A percentile compares a stretch with the other conserved stretches of the same genome.
Evolutionary conservation across 2,329 filamentous ascomycete genomes (phyloP).

Genomic region (Hypoxylon sp.): DNA sequence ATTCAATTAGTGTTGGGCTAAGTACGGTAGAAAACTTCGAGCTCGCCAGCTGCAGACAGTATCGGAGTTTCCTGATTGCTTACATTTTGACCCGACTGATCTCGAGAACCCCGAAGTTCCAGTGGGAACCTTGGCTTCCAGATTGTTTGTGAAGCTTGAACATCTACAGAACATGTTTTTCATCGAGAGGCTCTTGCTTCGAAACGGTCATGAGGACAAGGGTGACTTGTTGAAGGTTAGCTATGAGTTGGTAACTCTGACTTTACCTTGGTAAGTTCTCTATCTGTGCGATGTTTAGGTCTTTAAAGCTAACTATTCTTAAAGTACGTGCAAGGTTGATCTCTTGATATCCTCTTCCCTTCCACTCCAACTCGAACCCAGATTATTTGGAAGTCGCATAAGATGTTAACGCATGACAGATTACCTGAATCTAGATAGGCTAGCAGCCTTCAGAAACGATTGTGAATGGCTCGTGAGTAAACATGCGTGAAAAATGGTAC

Average conservation of each 20-base stretch:
- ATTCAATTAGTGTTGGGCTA: neutral
- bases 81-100: constrained; percentile 56
- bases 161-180: constrained; percentile 70
- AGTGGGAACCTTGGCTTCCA: constrained; percentile 55
- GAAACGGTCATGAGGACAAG: constrained; percentile 55
- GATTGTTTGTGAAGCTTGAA: constrained; percentile 62
- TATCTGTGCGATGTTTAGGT: neutral
- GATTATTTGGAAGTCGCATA: too few species aligned
- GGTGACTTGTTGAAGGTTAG: constrained; percentile 59
- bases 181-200: constrained; percentile 67
- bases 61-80: constrained; percentile 54
- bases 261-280: constrained; percentile 51
- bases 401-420: constrained; percentile 18
- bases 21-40: constrained; percentile 53
- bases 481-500: neutral
- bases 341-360: neutral
- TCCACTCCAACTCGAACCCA: neutral
- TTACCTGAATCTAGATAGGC: constrained; percentile 57
- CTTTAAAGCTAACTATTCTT: constrained; percentile 10
- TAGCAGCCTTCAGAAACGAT: constrained; percentile 57
- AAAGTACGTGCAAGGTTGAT: constrained; percentile 16
- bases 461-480: constrained; percentile 63
- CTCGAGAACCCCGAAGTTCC: constrained; percentile 52
- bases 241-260: constrained; percentile 61
- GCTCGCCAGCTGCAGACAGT: constrained; percentile 51